These are phyloP conservation scores for Coccomyxa sp. DNA, from an alignment of 139 green algal genomes.

Conservation along the genomic window DNA sequence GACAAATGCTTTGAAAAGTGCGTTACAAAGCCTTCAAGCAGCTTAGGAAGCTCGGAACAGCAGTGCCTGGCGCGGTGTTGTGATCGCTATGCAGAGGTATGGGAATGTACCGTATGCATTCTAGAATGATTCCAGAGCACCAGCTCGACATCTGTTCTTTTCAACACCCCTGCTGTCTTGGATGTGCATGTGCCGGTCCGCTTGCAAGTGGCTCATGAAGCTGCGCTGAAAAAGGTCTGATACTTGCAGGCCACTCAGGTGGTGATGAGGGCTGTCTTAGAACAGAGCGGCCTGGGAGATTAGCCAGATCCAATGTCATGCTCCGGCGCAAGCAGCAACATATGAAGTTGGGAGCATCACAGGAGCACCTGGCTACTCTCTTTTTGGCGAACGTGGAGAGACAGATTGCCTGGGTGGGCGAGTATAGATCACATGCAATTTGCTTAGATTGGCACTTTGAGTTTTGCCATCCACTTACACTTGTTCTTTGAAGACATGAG, in stretches of 20 bases:
- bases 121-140: background rate
- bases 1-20: conserved; percentile 96
- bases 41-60: conserved; percentile 82
- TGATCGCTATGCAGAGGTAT: conserved; percentile 84
- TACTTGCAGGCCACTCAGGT: conserved; percentile 33
- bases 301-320: background rate
- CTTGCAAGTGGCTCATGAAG: background rate
- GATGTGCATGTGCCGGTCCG: background rate
- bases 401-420: too few species aligned
- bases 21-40: conserved; percentile 75
- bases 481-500: too few species aligned
- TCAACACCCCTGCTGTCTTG: background rate
- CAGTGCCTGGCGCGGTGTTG: conserved; percentile 84
- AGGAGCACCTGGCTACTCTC: too few species aligned
- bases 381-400: too few species aligned
- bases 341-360: too few species aligned
- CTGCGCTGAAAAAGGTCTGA: background rate
- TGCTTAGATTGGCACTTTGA: too few species aligned
- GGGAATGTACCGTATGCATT: background rate
- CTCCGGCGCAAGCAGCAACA: too few species aligned
- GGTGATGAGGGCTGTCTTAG: conserved; percentile 37
- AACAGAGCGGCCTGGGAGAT: conserved; percentile 5
- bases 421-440: too few species aligned
- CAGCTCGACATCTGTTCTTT: background rate
- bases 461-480: too few species aligned